Evolutionary conservation across 1,284 basidiomycete species (phyloP).

Genomic region (Pyrrhoderma lamaoense): DNA sequence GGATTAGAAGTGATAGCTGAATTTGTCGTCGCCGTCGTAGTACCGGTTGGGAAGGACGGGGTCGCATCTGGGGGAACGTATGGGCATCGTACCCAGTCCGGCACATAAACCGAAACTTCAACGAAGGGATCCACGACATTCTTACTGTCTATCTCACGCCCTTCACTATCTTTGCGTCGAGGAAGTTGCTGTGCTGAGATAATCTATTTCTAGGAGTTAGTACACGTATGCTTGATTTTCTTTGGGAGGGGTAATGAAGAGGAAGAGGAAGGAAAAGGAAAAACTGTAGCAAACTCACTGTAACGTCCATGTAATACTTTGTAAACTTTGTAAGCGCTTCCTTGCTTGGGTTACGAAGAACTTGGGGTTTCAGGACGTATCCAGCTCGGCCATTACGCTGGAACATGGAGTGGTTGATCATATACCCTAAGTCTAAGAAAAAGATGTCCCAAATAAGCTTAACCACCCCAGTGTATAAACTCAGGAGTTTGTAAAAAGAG

Average conservation of each 20-base stretch:
- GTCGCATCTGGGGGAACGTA: slow-evolving; percentile 25
- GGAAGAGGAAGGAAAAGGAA: not conserved
- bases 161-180: slow-evolving; percentile 56
- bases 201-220: slow-evolving; percentile 47
- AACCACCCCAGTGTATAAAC: not conserved
- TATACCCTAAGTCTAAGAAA: slow-evolving; percentile 69
- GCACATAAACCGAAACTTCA: slow-evolving; percentile 71
- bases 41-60: slow-evolving; percentile 23
- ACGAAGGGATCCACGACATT: slow-evolving; percentile 67
- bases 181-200: slow-evolving; percentile 95
- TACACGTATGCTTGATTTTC: slow-evolving; percentile 5
- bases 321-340: slow-evolving; percentile 49
- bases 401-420: slow-evolving; percentile 95
- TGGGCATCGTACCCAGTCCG: slow-evolving; percentile 53
- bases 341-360: slow-evolving; percentile 63
- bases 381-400: slow-evolving; percentile 78
- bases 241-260: not conserved
- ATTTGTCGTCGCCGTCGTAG: not conserved
- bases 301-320: slow-evolving; percentile 59
- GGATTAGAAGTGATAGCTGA: slow-evolving; percentile 8
- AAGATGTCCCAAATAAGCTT: slow-evolving; percentile 4
- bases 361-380: slow-evolving; percentile 86
- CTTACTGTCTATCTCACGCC: slow-evolving; percentile 55
- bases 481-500: not conserved
- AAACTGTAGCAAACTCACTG: slow-evolving; percentile 37